These are phyloP conservation scores for Yarrowia phangngaensis DNA, from an alignment of 805 yeast genomes.

Conservation along the genomic window DNA sequence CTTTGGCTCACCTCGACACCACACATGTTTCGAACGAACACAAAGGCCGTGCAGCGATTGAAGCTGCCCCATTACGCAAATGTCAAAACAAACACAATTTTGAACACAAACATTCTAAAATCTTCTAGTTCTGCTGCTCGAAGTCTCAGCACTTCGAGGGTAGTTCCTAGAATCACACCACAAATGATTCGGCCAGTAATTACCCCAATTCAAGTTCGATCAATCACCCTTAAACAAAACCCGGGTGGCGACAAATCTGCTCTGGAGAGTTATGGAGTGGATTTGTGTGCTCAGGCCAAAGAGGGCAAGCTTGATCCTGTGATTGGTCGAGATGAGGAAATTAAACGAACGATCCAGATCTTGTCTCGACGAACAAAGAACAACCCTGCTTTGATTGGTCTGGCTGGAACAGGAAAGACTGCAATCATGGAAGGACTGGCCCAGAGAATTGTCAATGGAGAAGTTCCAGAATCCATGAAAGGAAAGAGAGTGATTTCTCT, in stretches of 20 bases:
- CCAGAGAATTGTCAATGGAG: conserved; percentile 83
- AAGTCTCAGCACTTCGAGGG: neutral
- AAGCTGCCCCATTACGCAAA: conserved; percentile 1
- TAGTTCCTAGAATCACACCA: neutral
- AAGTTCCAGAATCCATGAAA: conserved; percentile 92
- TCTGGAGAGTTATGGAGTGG: conserved; percentile 76
- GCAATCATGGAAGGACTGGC: conserved; percentile 96
- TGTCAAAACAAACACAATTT: neutral
- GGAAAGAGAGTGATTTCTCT: conserved; percentile 77
- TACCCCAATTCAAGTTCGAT: neutral
- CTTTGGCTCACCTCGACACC: too few relatives aligned
- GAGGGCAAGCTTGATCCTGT: conserved; percentile 95
- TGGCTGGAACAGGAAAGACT: conserved; percentile 98
- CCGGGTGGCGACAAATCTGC: conserved; percentile 21
- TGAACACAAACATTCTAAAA: too few relatives aligned
- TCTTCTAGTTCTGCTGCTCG: too few relatives aligned
- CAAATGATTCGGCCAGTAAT: neutral
- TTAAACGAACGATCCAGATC: conserved; percentile 86
- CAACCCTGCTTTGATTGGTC: conserved; percentile 91
- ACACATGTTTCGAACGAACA: conserved; percentile 14
- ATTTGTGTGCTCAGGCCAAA: conserved; percentile 78
- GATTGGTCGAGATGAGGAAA: conserved; percentile 94
- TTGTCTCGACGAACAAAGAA: conserved; percentile 89
- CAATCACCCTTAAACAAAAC: conserved; percentile 11
- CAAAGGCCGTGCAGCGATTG: conserved; percentile 17